Evolutionary conservation across 1,139 yeast genomes (phyloP).

Genomic region (Suhomyces anneliseae): DNA sequence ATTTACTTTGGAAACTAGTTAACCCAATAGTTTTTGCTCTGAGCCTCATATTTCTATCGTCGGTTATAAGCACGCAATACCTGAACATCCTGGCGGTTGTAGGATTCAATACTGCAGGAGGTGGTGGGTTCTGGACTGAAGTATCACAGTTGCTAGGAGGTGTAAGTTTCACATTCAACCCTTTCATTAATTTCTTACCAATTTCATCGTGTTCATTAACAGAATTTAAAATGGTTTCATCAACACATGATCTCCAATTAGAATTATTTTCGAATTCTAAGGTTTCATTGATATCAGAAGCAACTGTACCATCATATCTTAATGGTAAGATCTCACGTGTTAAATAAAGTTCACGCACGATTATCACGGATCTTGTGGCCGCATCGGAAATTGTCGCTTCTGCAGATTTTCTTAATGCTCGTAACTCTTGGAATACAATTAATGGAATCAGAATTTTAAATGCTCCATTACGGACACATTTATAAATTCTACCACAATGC

Average conservation of each 20-base stretch:
- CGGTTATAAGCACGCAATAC: conserved; percentile 66
- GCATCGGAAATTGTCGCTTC: conserved; percentile 79
- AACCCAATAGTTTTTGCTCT: conserved; percentile 64
- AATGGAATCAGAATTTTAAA: conserved; percentile 63
- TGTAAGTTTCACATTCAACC: conserved; percentile 29
- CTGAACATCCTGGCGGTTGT: conserved; percentile 44
- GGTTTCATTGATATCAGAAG: conserved; percentile 55
- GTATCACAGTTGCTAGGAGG: conserved; percentile 1
- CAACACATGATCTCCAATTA: conserved; percentile 61
- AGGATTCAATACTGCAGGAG: conserved; percentile 25
- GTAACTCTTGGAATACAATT: conserved; percentile 74
- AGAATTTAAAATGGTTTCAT: conserved; percentile 58
- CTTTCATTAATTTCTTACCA: conserved; percentile 39
- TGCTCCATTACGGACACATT: conserved; percentile 61
- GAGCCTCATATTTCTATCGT: conserved; percentile 69
- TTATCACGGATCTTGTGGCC: conserved; percentile 76
- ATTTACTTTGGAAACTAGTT: conserved; percentile 56
- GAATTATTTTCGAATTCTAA: conserved; percentile 63
- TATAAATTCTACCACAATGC: conserved; percentile 74
- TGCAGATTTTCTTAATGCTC: conserved; percentile 70
- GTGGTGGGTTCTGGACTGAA: conserved; percentile 1
- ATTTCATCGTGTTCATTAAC: conserved; percentile 50
- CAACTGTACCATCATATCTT: conserved; percentile 57
- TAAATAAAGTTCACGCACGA: conserved; percentile 63
- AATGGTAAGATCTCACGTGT: conserved; percentile 53